Conservation (phyloP, 495 filamentous ascomycete species). For the Amphirosellinia nigrospora region DNA sequence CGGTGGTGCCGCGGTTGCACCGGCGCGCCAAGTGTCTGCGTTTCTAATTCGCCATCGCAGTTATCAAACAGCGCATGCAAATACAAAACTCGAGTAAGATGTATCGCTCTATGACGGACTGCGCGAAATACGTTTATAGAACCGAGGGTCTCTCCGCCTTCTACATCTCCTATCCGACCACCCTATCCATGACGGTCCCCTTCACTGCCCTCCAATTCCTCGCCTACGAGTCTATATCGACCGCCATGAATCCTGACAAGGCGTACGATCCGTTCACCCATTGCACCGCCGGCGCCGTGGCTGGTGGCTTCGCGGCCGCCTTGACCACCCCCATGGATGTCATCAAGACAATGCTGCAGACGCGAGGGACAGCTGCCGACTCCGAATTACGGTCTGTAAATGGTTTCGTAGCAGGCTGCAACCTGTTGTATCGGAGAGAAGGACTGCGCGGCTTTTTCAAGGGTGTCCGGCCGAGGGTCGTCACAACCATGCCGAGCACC, state of each 20-base stretch:
- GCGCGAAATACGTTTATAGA: constrained; percentile 82
- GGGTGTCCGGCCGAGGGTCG: constrained; percentile 85
- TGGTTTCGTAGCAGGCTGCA: constrained; percentile 80
- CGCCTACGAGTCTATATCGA: constrained; percentile 95
- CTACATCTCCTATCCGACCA: constrained; percentile 98
- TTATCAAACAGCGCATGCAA: constrained; percentile 99
- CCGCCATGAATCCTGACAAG: constrained; percentile 83
- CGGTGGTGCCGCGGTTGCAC: neutral
- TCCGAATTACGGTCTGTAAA: constrained; percentile 82
- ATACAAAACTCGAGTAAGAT: constrained; percentile 86
- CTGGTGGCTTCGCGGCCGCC: constrained; percentile 90
- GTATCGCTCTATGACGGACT: constrained; percentile 83
- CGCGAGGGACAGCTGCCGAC: constrained; percentile 80
- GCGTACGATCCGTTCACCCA: constrained; percentile 91
- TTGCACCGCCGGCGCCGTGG: constrained; percentile 87
- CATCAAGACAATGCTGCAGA: constrained; percentile 96
- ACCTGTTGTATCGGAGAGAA: constrained; percentile 82
- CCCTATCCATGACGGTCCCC: constrained; percentile 96
- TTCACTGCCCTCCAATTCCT: constrained; percentile 97
- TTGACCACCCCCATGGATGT: constrained; percentile 96
- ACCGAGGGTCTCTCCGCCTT: constrained; percentile 90
- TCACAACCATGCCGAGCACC: constrained; percentile 97
- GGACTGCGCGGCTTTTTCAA: constrained; percentile 90
- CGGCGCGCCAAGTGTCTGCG: neutral
- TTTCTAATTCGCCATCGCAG: constrained; percentile 53